These are phyloP conservation scores for Plasmodium adleri DNA, from an alignment of 169 alveolate species.

Conservation along the genomic window DNA sequence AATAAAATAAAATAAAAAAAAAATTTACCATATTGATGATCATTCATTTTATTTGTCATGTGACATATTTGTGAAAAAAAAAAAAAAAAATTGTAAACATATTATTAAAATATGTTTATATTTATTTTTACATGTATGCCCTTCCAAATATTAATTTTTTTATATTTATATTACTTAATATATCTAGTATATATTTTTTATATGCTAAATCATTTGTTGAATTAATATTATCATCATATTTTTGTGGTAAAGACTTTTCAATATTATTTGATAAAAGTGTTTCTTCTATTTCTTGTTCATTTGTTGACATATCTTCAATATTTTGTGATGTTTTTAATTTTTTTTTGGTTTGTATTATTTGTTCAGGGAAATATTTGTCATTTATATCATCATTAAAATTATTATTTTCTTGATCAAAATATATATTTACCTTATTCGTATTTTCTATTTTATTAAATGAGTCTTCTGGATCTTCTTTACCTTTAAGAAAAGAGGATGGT, in stretches of 20 bases:
- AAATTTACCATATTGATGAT: too few relatives aligned
- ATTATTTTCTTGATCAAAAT: background rate
- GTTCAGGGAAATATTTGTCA: background rate
- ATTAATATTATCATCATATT: background rate
- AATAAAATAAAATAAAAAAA: background rate
- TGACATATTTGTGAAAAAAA: background rate
- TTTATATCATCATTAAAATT: background rate
- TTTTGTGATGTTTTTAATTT: background rate
- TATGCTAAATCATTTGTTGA: background rate
- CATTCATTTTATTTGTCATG: too few relatives aligned
- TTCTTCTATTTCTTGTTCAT: background rate
- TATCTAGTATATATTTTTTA: slow-evolving; percentile 55
- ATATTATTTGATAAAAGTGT: background rate
- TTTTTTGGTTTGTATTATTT: background rate
- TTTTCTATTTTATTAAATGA: background rate
- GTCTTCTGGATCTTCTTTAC: slow-evolving; percentile 2
- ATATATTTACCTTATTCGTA: too few relatives aligned
- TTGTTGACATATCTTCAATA: background rate
- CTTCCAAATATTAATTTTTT: slow-evolving; percentile 35
- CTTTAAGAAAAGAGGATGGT: slow-evolving; percentile 49
- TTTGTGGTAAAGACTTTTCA: background rate
- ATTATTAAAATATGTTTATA: background rate
- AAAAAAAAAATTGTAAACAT: background rate
- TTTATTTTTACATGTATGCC: background rate
- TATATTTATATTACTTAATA: slow-evolving; percentile 30